Base-by-base conservation (phyloP, 306 rosid genomes). In the Begonia loranthoides region DNA sequence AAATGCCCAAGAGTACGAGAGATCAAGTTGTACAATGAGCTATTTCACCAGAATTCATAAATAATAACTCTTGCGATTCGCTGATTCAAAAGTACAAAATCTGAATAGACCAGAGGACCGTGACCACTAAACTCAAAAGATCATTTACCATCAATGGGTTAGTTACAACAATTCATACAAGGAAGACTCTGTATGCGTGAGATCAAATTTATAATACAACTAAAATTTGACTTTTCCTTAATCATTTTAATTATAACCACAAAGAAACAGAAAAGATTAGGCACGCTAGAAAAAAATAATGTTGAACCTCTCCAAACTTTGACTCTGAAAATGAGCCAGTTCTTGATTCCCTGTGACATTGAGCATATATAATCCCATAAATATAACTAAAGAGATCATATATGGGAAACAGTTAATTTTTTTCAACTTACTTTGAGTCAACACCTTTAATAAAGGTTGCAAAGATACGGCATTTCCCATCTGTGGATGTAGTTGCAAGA, bases 401-500 rank as follows among this genome's bases (percentile, higher is more conserved):
- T 17, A 24, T 52, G 13, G 15, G 13, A 13, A 9, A 19, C 21
- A 45, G 24, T 28, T 50, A 66, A 45, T 53, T 57, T 62, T 43
- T 52, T 17, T 46, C 60, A 46, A 66, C 99, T 53, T 86, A 83
- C 96, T 82, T 90, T 57, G 88, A 64, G 63, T 86, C 99, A 52
- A 90, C 88, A 17, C 87, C 95, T 74, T 86, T 90, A 50, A 90
- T 86, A 63, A 80, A 80, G 66, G 99, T 86, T 76, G 87, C 72
- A 65, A 90, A 90, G 15, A 90, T 77, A 48, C 92, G 66, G 69
- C 99, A 90, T 70, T 90, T 86, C 59, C 96, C 99, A 69, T 90
- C 99, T 12, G 99, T 80, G 21, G 95, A 90, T 71, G 99, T 76
- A 13, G 99, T 72, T 12, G 99, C 99, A 58, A 90, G 88, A 70